Percentiles rank a stretch among this genome's conserved stretches.
phyloP scores from a whole-genome alignment of 805 yeast species.

The Candida dendrica region DNA sequence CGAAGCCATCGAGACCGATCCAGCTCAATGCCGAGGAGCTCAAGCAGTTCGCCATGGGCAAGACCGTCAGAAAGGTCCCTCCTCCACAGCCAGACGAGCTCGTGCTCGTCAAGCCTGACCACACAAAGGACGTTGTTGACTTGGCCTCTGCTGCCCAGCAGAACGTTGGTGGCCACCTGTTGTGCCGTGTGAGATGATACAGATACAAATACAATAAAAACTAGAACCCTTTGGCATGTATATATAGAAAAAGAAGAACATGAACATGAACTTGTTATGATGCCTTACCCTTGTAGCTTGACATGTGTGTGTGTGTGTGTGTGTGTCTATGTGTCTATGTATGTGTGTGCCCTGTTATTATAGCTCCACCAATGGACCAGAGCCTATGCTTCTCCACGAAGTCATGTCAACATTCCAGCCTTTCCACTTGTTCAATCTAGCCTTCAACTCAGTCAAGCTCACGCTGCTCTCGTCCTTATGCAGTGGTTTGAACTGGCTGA shows the following conservation, averaged over 20 bases:
- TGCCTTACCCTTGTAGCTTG: too few species aligned
- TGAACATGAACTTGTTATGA: too few species aligned
- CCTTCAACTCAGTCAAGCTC: conserved; percentile 44
- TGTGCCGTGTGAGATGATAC: conserved; percentile 62
- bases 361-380: conserved; percentile 52
- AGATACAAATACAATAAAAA: too few species aligned
- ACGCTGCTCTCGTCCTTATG: conserved; percentile 19
- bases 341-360: conserved; percentile 11
- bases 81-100: conserved; percentile 89
- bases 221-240: too few species aligned
- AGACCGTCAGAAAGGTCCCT: conserved; percentile 62
- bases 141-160: conserved; percentile 80
- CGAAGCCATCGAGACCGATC: conserved; percentile 80
- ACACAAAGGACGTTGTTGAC: conserved; percentile 53
- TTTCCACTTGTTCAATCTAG: conserved; percentile 64
- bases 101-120: conserved; percentile 52
- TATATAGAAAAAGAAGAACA: too few species aligned
- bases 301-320: too few species aligned
- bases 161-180: conserved; percentile 65
- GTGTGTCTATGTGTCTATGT: too few species aligned
- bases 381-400: conserved; percentile 65
- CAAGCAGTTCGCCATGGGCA: conserved; percentile 68
- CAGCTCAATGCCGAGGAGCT: conserved; percentile 57
- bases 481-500: conserved; percentile 10
- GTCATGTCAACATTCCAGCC: conserved; percentile 87